Evolutionary conservation across 169 alveolate species (phyloP).

Genomic region (Cryptosporidium parvum): DNA sequence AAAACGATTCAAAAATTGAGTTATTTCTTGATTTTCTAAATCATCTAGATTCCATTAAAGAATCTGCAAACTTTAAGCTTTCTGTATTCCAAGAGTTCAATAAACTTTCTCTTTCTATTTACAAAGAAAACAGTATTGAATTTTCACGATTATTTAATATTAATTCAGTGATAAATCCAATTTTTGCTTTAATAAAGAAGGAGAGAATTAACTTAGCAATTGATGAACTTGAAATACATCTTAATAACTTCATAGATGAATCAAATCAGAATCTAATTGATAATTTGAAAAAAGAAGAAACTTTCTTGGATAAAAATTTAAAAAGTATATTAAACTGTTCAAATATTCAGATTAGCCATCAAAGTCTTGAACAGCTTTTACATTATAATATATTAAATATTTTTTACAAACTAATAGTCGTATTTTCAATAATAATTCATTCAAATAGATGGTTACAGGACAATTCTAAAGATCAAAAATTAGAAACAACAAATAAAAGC

Average conservation of each 20-base stretch:
- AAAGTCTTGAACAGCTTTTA: background rate
- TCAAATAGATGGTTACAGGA: background rate
- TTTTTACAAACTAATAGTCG: conserved; percentile 22
- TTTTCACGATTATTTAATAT: background rate
- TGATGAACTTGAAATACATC: conserved; percentile 51
- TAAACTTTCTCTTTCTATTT: background rate
- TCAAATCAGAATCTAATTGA: background rate
- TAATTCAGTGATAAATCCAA: conserved; percentile 30
- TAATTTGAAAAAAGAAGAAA: background rate
- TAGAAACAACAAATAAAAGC: conserved; percentile 1
- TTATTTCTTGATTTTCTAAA: background rate
- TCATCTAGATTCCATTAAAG: background rate
- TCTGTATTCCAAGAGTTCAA: background rate
- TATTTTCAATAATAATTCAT: conserved; percentile 11
- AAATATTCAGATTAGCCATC: background rate
- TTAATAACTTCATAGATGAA: conserved; percentile 33
- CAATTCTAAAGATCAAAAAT: background rate
- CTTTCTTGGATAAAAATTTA: background rate
- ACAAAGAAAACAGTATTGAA: background rate
- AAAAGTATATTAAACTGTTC: background rate
- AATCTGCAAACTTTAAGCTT: too few relatives aligned
- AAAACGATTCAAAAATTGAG: background rate
- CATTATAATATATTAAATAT: conserved; percentile 2
- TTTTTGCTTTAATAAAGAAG: conserved; percentile 25
- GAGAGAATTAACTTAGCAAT: conserved; percentile 51